These are phyloP conservation scores for Nicotiana tabacum DNA, from an alignment of 257 asterid genomes.

Conservation along the genomic window DNA sequence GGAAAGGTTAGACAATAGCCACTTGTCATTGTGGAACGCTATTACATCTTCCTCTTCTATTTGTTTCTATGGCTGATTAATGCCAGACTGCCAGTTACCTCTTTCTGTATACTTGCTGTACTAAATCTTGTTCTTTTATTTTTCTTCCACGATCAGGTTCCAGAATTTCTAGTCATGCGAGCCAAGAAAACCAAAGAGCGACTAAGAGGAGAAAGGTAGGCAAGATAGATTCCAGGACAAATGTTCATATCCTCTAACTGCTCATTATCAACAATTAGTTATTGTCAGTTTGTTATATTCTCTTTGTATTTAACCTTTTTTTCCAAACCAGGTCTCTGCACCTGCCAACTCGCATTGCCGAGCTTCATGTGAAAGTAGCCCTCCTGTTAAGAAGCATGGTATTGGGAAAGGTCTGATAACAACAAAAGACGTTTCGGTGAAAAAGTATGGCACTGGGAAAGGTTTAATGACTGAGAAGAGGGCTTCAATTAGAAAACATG, in stretches of 20 bases:
- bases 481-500: conserved; percentile 35
- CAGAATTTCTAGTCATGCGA: conserved; percentile 30
- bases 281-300: conserved; percentile 1
- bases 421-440: conserved; percentile 26
- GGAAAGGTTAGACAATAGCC: not conserved
- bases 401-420: conserved; percentile 73
- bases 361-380: conserved; percentile 27
- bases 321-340: conserved; percentile 39
- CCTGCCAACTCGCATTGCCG: conserved; percentile 34
- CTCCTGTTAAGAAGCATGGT: conserved; percentile 41
- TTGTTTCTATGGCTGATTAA: not conserved
- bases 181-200: conserved; percentile 39
- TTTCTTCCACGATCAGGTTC: conserved; percentile 43
- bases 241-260: not conserved
- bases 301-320: conserved; percentile 5
- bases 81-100: not conserved
- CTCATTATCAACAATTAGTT: not conserved
- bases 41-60: not conserved
- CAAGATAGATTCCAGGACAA: not conserved
- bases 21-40: not conserved
- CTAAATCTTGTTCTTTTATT: conserved; percentile 17
- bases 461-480: conserved; percentile 37
- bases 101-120: not conserved
- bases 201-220: conserved; percentile 72
- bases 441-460: conserved; percentile 56